phyloP scores from a whole-genome alignment of 345 rosid species.

The Toxicodendron radicans region DNA sequence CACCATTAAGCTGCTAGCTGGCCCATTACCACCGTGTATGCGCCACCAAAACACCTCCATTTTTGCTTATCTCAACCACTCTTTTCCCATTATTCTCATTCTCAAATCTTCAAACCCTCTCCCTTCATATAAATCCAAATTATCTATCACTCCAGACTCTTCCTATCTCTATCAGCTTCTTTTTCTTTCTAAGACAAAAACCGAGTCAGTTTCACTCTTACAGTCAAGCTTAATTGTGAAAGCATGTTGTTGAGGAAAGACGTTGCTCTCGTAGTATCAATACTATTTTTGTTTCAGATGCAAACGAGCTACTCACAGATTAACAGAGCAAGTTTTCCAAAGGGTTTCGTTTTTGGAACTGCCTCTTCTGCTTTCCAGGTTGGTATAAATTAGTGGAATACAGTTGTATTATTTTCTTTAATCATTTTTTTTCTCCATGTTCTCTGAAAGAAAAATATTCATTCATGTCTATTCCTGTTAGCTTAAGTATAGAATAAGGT shows the following conservation, averaged over 20 bases:
- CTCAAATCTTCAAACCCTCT: background rate
- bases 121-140: conserved; percentile 1
- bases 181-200: too few relatives aligned
- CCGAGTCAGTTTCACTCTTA: background rate
- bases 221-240: background rate
- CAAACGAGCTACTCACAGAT: conserved; percentile 33
- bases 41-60: background rate
- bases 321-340: conserved; percentile 45
- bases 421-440: background rate
- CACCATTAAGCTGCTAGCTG: background rate
- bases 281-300: conserved; percentile 20
- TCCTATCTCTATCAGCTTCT: background rate
- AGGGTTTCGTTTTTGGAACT: conserved; percentile 57
- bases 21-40: background rate
- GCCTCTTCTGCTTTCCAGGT: conserved; percentile 67
- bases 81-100: background rate
- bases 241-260: conserved; percentile 19
- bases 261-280: conserved; percentile 13
- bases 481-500: background rate
- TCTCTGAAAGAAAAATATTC: background rate
- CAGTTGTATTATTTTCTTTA: background rate
- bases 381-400: background rate
- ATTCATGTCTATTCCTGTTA: background rate
- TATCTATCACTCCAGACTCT: background rate
- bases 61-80: background rate